A percentile compares a stretch with the other conserved stretches of the same genome.
Evolutionary conservation across 2,329 filamentous ascomycete genomes (phyloP).

Genomic region (Colletotrichum trifolii): DNA sequence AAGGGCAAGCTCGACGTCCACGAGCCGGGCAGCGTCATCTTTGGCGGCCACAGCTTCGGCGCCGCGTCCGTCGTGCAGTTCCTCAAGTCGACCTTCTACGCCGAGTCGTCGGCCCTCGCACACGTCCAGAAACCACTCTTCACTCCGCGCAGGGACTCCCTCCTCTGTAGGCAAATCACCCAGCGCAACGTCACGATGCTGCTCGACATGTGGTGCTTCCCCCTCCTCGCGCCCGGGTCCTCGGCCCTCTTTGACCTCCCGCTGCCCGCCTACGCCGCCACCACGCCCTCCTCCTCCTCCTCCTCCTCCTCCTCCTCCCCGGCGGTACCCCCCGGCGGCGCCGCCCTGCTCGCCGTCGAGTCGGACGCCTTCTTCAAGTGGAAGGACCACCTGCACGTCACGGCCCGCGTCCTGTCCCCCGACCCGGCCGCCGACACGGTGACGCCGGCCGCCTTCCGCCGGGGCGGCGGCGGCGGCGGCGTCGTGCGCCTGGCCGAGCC

Average conservation of each 20-base stretch:
- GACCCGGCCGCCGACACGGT: conserved; percentile 59
- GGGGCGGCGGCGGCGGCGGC: conserved; percentile 42
- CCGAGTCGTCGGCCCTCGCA: conserved; percentile 56
- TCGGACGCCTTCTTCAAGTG: conserved; percentile 85
- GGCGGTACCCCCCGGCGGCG: conserved; percentile 57
- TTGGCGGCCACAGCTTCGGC: conserved; percentile 85
- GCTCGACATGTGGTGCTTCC: conserved; percentile 85
- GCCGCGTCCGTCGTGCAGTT: conserved; percentile 80
- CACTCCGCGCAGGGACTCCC: conserved; percentile 63
- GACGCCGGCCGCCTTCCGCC: conserved; percentile 52
- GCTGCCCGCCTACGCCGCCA: conserved; percentile 73
- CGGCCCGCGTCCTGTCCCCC: conserved; percentile 72
- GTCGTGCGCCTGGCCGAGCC: conserved; percentile 61
- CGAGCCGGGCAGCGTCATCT: conserved; percentile 77
- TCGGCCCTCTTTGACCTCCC: conserved; percentile 76
- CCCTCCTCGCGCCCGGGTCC: conserved; percentile 72
- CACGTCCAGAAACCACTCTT: conserved; percentile 69
- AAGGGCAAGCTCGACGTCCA: conserved; percentile 72
- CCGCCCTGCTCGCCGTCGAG: conserved; percentile 75
- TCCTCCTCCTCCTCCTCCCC: conserved; percentile 35
- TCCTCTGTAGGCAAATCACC: conserved; percentile 74
- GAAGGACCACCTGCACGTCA: conserved; percentile 76
- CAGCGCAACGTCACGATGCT: conserved; percentile 73
- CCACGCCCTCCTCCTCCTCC: conserved; percentile 48
- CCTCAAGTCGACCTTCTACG: conserved; percentile 82